phyloP scores from a whole-genome alignment of 169 alveolate genomes.

The Plasmodium knowlesi region DNA sequence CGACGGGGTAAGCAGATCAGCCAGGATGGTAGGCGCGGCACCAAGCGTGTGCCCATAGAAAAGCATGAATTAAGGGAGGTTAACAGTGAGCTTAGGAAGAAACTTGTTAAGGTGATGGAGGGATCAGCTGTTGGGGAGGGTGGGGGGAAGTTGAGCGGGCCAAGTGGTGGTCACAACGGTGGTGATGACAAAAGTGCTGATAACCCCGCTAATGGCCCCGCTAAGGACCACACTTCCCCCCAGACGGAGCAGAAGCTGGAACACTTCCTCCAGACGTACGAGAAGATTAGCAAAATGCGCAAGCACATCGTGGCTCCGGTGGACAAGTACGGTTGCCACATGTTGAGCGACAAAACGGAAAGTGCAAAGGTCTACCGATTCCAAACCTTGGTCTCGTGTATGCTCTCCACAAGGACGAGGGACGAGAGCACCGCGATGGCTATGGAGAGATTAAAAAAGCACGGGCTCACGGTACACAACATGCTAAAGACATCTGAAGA shows the following conservation, averaged over 20 bases:
- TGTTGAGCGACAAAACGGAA: constrained; percentile 79
- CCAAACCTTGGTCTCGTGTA: constrained; percentile 87
- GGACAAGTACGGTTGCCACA: constrained; percentile 84
- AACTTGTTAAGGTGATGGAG: neutral
- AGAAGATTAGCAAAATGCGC: constrained; percentile 59
- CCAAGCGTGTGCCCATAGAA: neutral
- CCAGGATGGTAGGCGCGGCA: neutral
- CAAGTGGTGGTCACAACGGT: neutral
- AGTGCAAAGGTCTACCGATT: constrained; percentile 80
- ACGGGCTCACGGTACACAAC: constrained; percentile 85
- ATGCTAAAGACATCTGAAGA: constrained; percentile 82
- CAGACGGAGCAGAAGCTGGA: neutral
- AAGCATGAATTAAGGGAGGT: neutral
- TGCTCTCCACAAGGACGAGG: constrained; percentile 91
- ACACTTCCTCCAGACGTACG: constrained; percentile 22
- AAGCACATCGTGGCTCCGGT: constrained; percentile 81
- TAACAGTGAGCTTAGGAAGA: neutral
- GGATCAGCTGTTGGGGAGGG: neutral
- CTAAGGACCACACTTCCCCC: neutral
- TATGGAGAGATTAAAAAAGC: constrained; percentile 82
- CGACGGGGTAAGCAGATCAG: neutral
- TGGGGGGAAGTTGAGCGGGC: neutral
- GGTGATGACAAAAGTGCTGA: no score
- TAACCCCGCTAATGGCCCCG: neutral
- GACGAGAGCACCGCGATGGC: constrained; percentile 88